phyloP scores from a whole-genome alignment of 1,139 yeast species.

The Meyerozyma sp. region DNA sequence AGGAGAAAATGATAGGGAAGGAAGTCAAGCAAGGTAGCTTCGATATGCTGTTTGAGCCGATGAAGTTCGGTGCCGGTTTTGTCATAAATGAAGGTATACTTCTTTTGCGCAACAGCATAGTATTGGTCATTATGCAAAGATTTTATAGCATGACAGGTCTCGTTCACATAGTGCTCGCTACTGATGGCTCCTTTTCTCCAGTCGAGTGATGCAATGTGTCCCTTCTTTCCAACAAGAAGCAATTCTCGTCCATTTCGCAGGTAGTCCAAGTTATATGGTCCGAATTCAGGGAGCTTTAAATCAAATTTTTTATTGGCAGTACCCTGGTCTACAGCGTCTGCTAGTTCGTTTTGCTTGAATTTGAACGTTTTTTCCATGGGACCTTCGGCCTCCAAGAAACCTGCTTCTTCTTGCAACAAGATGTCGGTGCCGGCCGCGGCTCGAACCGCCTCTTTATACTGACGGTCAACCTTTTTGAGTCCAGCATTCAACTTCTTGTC shows the following conservation, averaged over 20 bases:
- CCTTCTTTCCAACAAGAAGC: conserved; percentile 82
- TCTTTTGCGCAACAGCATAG: conserved; percentile 96
- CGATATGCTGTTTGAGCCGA: conserved; percentile 84
- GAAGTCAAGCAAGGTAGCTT: conserved; percentile 76
- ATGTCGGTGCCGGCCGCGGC: conserved; percentile 86
- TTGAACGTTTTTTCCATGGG: conserved; percentile 84
- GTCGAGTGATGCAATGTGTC: conserved; percentile 94
- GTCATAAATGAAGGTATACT: conserved; percentile 89
- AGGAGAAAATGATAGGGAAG: conserved; percentile 88
- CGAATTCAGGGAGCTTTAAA: conserved; percentile 68
- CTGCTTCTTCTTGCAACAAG: conserved; percentile 76
- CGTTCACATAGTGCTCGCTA: conserved; percentile 80
- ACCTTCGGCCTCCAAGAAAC: conserved; percentile 85
- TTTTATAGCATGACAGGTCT: conserved; percentile 86
- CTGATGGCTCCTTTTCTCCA: conserved; percentile 85
- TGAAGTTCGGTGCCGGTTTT: conserved; percentile 89
- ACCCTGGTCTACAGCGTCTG: conserved; percentile 68
- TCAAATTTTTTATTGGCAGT: conserved; percentile 76
- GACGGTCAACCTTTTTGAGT: conserved; percentile 61
- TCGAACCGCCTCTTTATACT: conserved; percentile 70
- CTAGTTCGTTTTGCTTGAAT: conserved; percentile 77
- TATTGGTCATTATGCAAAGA: conserved; percentile 88
- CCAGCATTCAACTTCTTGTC: conserved; percentile 63
- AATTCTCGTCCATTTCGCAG: conserved; percentile 84
- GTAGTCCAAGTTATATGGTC: conserved; percentile 82